Evolutionary conservation across 2,329 filamentous ascomycete species (phyloP), one percentile per base, ranked within the genome.

Genomic region (Fusarium tuaranense): DNA sequence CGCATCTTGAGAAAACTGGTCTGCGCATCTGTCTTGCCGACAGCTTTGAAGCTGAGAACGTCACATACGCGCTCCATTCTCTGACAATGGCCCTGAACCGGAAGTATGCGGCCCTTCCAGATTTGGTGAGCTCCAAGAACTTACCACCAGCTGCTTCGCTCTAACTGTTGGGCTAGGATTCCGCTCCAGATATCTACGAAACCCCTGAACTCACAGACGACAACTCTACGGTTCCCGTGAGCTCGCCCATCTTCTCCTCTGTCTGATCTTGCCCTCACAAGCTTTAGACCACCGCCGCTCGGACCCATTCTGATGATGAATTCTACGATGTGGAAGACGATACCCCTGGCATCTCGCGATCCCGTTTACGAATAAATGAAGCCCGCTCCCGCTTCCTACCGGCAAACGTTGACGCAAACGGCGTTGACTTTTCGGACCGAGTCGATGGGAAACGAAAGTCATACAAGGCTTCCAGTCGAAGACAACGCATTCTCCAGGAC

Each of bases 181-280:
- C 93, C 65, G 95, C 95, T 32, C 95, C 95, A 76, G 97, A 98
- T 81, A 94, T 98, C 79, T 98, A 98, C 87, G 96, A 98, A 84
- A 98, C 97, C 18, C 95, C 96, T 75, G 95, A 97, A 66, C 87
- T 98, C 76, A 96, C 93, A 67, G 95, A 98, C 80, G 95, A 97
- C 83, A 93, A 91, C 73, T 97, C 95, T 25, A 98, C 95, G 58
- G 86, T 95, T 67, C 94, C 92, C 66, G 94, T 96, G 86, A 83
- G 90, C 83, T 53, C 55, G 46, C 10, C 25, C 13, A 46, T 30
- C 27, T n/a, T n/a, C n/a, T n/a, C 44, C 25, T 53, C 32, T n/a
- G 39, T 16, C 25, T 7, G 48, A 14, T 9, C 12, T 22, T 46
- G 79, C 65, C 80, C 76, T 81, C 66, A 82, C 32, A 48, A 60